These are phyloP conservation scores for Myxozyma vanderwaltii DNA, from an alignment of 805 yeast genomes.

Conservation along the genomic window DNA sequence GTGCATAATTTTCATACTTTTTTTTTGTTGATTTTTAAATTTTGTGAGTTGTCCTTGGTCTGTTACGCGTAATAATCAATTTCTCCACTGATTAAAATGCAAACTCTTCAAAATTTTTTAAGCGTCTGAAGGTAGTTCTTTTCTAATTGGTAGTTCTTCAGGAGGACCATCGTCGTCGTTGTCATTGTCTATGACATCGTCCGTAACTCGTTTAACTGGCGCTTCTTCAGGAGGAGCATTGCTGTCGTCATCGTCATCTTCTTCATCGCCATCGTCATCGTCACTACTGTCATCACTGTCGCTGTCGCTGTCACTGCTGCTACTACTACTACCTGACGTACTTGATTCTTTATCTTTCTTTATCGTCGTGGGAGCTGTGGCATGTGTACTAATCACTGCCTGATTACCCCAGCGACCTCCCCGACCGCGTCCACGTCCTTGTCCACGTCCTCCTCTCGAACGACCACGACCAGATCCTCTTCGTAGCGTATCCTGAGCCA, in stretches of 20 bases:
- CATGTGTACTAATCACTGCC: not conserved
- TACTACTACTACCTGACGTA: not conserved
- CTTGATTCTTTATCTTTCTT: not conserved
- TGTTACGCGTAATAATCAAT: too few relatives aligned
- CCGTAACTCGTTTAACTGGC: not conserved
- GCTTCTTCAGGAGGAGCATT: constrained; percentile 9
- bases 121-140: too few relatives aligned
- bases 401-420: constrained; percentile 1
- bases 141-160: not conserved
- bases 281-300: not conserved
- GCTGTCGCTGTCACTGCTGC: constrained; percentile 1
- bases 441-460: not conserved
- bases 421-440: constrained; percentile 10
- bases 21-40: too few relatives aligned
- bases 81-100: too few relatives aligned
- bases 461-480: constrained; percentile 2
- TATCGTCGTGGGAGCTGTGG: not conserved
- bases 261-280: not conserved
- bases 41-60: too few relatives aligned
- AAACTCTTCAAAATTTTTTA: not conserved
- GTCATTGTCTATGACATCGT: too few relatives aligned
- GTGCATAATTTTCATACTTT: too few relatives aligned
- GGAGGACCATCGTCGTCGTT: not conserved
- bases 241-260: not conserved
- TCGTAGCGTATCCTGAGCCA: constrained; percentile 16